Percentiles rank a stretch among this genome's conserved stretches.
Conservation (phyloP, 805 yeast species). For the Saturnispora quitensis region DNA sequence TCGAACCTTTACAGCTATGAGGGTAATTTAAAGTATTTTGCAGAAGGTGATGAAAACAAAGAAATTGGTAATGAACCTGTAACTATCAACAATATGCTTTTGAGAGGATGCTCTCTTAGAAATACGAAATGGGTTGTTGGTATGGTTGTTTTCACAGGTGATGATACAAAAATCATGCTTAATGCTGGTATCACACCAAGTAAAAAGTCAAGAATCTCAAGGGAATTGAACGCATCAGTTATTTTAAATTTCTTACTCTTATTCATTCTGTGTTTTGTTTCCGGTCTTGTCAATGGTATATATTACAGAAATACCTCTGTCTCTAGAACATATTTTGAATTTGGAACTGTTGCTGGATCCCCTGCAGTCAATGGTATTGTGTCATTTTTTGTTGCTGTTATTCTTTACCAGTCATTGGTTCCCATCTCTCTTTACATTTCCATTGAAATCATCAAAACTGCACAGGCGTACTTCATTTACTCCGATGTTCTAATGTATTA, state of each 20-base stretch:
- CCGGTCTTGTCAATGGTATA: conserved; percentile 65
- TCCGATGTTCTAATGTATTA: conserved; percentile 69
- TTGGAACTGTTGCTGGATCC: conserved; percentile 56
- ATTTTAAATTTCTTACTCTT: conserved; percentile 54
- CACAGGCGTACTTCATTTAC: conserved; percentile 72
- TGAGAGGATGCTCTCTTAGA: conserved; percentile 71
- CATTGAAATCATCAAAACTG: conserved; percentile 72
- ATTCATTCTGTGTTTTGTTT: conserved; percentile 57
- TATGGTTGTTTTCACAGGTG: conserved; percentile 66
- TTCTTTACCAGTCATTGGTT: conserved; percentile 68
- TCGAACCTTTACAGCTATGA: conserved; percentile 68
- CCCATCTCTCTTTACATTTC: conserved; percentile 79
- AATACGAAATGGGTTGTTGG: conserved; percentile 83
- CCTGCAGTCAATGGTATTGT: conserved; percentile 63
- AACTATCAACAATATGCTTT: conserved; percentile 55
- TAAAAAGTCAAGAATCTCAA: conserved; percentile 62
- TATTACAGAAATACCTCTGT: conserved; percentile 38
- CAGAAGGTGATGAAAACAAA: conserved; percentile 29
- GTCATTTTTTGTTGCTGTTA: conserved; percentile 66
- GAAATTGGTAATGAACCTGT: conserved; percentile 49
- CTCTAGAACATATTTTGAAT: conserved; percentile 61
- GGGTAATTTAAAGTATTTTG: conserved; percentile 50
- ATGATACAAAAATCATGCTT: conserved; percentile 72
- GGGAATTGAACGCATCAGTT: conserved; percentile 65
- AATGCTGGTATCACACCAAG: conserved; percentile 76